These are phyloP conservation scores for Puccinia polysora DNA, from an alignment of 1,284 basidiomycete genomes.

Conservation along the genomic window DNA sequence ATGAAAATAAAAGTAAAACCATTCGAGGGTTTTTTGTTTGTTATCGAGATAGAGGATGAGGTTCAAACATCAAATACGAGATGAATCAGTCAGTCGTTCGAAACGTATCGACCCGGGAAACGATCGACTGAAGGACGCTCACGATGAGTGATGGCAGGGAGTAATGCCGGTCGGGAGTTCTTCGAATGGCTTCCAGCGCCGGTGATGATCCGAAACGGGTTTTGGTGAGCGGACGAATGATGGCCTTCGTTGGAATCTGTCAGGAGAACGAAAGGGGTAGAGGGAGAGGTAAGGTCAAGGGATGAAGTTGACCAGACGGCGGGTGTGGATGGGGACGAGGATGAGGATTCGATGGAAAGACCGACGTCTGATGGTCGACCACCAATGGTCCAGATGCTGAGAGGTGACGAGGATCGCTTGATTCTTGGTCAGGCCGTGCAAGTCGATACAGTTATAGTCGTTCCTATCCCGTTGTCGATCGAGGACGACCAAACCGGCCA, in stretches of 20 bases:
- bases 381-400: constrained; percentile 50
- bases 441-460: constrained; percentile 48
- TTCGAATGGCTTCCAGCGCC: constrained; percentile 52
- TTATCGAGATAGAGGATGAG: no score
- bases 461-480: background rate
- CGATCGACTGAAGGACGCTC: no score
- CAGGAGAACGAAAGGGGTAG: background rate
- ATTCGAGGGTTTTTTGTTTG: background rate
- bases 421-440: constrained; percentile 51
- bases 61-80: no score
- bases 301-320: background rate
- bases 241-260: background rate
- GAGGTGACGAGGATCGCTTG: constrained; percentile 51
- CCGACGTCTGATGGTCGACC: constrained; percentile 41
- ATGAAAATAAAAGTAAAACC: background rate
- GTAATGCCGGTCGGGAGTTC: constrained; percentile 50
- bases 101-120: no score
- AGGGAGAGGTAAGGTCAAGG: background rate
- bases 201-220: constrained; percentile 51
- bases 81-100: no score
- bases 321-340: background rate
- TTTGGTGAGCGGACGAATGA: background rate
- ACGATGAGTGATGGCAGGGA: constrained; percentile 50
- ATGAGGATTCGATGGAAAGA: constrained; percentile 4
- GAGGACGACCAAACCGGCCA: background rate